These are phyloP conservation scores for Hericium alpestre DNA, from an alignment of 768 basidiomycete genomes.

Conservation along the genomic window DNA sequence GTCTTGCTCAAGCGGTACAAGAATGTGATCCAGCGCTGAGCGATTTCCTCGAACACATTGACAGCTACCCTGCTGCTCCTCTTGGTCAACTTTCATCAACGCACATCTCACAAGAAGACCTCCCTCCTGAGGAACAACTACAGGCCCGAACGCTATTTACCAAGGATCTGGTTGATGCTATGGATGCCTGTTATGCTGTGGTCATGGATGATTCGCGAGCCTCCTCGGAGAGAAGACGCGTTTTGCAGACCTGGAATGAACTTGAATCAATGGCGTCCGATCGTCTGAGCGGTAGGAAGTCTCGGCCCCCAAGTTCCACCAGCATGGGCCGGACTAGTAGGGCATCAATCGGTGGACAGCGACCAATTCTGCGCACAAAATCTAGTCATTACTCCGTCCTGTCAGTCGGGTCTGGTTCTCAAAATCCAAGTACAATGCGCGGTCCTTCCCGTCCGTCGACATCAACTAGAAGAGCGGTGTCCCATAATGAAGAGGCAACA, in stretches of 20 bases:
- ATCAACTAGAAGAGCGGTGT: conserved; percentile 37
- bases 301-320: conserved; percentile 53
- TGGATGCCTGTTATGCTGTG: conserved; percentile 30
- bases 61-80: conserved; percentile 66
- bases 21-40: conserved; percentile 69
- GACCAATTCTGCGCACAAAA: conserved; percentile 20
- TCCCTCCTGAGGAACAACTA: conserved; percentile 60
- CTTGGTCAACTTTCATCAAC: conserved; percentile 39
- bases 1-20: conserved; percentile 37
- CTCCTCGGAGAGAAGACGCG: conserved; percentile 46
- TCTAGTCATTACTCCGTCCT: conserved; percentile 28
- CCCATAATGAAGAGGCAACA: conserved; percentile 25
- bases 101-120: conserved; percentile 29
- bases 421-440: conserved; percentile 22
- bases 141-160: conserved; percentile 56
- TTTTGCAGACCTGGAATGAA: conserved; percentile 73
- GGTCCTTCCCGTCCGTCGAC: conserved; percentile 36
- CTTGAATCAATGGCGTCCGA: conserved; percentile 75
- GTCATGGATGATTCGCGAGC: conserved; percentile 54
- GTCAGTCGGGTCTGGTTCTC: conserved; percentile 23
- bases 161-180: conserved; percentile 34
- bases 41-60: conserved; percentile 76
- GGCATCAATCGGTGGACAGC: conserved; percentile 26
- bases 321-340: conserved; percentile 57
- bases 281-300: conserved; percentile 46